A percentile compares a stretch with the other conserved stretches of the same genome.
These are phyloP conservation scores for Mycena epipterygia DNA, from an alignment of 768 basidiomycete species.

Conservation along the genomic window DNA sequence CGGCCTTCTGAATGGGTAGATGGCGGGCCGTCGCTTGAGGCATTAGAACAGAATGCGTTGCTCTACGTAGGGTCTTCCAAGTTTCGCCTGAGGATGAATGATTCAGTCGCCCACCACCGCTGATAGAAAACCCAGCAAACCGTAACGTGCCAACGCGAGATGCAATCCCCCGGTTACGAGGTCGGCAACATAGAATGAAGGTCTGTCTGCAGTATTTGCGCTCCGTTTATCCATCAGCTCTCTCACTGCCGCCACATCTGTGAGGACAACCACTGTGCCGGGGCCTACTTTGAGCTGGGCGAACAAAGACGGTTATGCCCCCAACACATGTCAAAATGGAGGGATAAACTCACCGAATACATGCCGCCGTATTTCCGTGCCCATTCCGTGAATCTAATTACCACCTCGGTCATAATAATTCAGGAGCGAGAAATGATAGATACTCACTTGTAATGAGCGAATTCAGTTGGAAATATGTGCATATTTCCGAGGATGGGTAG, in stretches of 20 bases:
- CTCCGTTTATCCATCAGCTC: conserved; percentile 46
- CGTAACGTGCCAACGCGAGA: conserved; percentile 29
- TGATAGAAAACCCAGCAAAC: not conserved
- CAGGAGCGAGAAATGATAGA: not conserved
- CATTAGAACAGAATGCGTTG: conserved; percentile 36
- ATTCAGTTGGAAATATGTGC: conserved; percentile 28
- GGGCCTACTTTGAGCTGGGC: conserved; percentile 38
- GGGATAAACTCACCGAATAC: conserved; percentile 36
- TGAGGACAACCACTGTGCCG: conserved; percentile 41
- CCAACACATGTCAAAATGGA: not conserved
- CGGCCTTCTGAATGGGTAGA: conserved; percentile 38
- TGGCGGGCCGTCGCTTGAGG: conserved; percentile 37
- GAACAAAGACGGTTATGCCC: not conserved
- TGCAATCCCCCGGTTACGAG: conserved; percentile 36
- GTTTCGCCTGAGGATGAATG: not conserved
- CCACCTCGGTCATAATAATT: not conserved
- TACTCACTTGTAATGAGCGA: conserved; percentile 27
- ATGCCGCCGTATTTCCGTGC: conserved; percentile 44
- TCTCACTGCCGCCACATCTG: conserved; percentile 37
- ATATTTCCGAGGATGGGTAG: conserved; percentile 29
- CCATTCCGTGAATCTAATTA: conserved; percentile 45
- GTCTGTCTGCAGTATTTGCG: conserved; percentile 42
- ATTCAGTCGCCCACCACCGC: not conserved
- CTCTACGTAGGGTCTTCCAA: conserved; percentile 34
- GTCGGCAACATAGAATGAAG: conserved; percentile 38